phyloP scores from a whole-genome alignment of 2,329 filamentous ascomycete species.

The Ceratocystis eucalypticola region DNA sequence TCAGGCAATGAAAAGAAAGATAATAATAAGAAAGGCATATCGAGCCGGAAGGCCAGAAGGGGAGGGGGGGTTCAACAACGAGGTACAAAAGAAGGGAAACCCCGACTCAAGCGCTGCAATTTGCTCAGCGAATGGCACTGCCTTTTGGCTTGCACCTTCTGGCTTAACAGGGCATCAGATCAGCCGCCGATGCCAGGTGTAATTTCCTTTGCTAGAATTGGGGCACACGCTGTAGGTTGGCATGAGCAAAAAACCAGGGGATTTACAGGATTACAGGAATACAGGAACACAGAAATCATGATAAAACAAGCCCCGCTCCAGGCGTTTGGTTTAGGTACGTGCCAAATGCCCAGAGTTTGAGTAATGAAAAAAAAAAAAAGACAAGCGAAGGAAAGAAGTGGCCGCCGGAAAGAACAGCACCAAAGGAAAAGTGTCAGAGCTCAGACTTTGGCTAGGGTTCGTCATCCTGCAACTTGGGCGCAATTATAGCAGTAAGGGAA shows the following conservation, averaged over 20 bases:
- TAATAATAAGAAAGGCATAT: not conserved
- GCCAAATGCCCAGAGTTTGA: not conserved
- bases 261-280: not conserved
- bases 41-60: no score
- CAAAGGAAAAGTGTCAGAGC: not conserved
- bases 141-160: not conserved
- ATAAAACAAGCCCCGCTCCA: conserved; percentile 7
- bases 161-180: not conserved
- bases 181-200: not conserved
- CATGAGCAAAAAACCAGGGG: not conserved
- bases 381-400: no score
- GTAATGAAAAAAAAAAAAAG: not conserved
- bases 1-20: not conserved
- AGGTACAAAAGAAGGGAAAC: no score
- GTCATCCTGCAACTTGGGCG: not conserved
- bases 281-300: conserved; percentile 7
- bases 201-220: not conserved
- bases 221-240: not conserved
- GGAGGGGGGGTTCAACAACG: no score
- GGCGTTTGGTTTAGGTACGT: not conserved
- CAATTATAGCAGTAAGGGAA: not conserved
- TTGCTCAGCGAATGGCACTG: not conserved
- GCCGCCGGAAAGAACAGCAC: not conserved
- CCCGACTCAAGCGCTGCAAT: not conserved
- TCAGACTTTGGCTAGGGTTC: not conserved